Base-by-base conservation (phyloP, 2,329 filamentous ascomycete species). In the Acarospora socialis region DNA sequence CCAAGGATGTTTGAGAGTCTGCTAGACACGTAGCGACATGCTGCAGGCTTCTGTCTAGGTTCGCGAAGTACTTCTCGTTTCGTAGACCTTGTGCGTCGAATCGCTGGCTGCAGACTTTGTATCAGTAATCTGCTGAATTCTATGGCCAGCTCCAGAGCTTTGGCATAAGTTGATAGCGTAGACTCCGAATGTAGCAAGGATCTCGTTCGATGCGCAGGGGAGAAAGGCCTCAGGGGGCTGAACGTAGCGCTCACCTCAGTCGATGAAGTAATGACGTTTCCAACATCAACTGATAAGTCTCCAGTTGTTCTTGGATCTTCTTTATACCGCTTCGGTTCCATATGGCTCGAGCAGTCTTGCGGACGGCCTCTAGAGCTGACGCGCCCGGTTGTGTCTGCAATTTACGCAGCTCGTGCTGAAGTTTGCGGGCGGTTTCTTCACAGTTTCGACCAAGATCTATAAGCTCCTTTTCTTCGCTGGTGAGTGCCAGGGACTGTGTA, bases 21-120 rank as follows among this genome's bases (percentile, higher is more conserved):
- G 28, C 12, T n/a, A 30, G 15, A 20, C 13, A 30, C 18, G 13
- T 20, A 4, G 21, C 14, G 28, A 30, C 5, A 3, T 20, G 13
- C 17, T 30, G 28, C 10, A 30, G 4, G 21, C 13, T 19, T 30
- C 18, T 19, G 15, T 30, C 28, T n/a, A 30, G 28, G 17, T 30
- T 19, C 5, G 28, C 28, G 28, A 30, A 30, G 28, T 7, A n/a
- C 13, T 30, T 19, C 3, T 19, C 13, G 17, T 19, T 17, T 10
- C 4, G 12, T 19, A 30, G 17, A 14, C 13, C 18, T 20, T 19
- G 13, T 17, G 10, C 18, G 18, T 30, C 28, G 17, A 30, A 30
- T 19, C 28, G 15, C 28, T 24, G 13, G 18, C 28, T 30, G 13
- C 10, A 30, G 13, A 5, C 28, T 10, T n/a, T 5, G 28, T n/a